Evolutionary conservation across 176 grass and related monocot genomes (phyloP).

Genomic region (Aegilops speltoides): DNA sequence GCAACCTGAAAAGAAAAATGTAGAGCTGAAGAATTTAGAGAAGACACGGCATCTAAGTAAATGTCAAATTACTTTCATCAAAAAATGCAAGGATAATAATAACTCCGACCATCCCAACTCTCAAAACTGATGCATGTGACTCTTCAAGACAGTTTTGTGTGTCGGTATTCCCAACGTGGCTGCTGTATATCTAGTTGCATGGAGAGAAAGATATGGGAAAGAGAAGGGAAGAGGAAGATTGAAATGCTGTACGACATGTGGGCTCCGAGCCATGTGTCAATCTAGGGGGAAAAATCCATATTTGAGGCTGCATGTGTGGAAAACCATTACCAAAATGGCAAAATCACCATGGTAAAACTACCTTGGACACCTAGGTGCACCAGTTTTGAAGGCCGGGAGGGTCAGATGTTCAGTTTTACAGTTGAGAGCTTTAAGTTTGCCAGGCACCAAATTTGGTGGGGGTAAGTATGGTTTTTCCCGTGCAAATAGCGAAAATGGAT

Average conservation of each 20-base stretch:
- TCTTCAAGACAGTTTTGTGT: neutral
- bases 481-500: conserved; percentile 13
- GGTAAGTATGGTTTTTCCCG: neutral
- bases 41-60: conserved; percentile 13
- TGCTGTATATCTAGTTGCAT: neutral
- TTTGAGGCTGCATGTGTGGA: neutral
- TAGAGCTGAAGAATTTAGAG: neutral
- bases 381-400: neutral
- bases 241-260: neutral
- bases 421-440: neutral
- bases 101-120: neutral
- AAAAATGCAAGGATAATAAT: neutral
- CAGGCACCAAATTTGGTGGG: neutral
- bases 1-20: conserved; percentile 52
- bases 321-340: neutral
- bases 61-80: neutral
- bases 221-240: neutral
- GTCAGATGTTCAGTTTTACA: neutral
- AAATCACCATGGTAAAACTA: neutral
- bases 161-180: neutral
- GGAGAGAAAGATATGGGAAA: neutral
- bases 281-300: neutral
- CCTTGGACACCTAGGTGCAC: neutral
- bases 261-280: neutral
- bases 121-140: neutral